Evolutionary conservation across 73 alveolate genomes (phyloP).

Genomic region (Urostyla sp.): DNA sequence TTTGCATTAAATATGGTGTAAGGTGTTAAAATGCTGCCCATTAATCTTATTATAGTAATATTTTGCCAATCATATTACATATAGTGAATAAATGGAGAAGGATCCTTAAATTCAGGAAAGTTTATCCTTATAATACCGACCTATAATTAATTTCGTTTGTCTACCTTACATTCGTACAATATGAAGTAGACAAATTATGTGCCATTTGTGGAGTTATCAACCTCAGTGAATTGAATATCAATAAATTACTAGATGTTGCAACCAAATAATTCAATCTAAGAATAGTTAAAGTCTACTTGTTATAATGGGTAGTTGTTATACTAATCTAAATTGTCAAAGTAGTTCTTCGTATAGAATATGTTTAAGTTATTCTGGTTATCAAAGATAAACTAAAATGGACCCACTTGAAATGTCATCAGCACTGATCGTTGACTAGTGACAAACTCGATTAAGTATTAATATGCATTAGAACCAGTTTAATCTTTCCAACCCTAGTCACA

Average conservation of each 20-base stretch:
- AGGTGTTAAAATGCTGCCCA: too few species aligned
- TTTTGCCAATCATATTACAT: too few species aligned
- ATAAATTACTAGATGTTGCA: constrained; percentile 13
- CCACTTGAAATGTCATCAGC: constrained; percentile 7
- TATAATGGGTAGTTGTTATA: too few species aligned
- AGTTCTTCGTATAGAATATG: too few species aligned
- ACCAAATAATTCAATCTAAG: not conserved
- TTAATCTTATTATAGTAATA: too few species aligned
- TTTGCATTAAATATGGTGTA: too few species aligned
- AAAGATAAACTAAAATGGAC: constrained; percentile 15
- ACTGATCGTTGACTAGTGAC: constrained; percentile 10
- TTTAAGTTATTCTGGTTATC: constrained; percentile 9
- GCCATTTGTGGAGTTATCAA: not conserved
- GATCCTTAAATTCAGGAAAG: too few species aligned
- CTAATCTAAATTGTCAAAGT: too few species aligned
- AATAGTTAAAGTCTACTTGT: too few species aligned
- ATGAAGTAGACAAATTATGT: not conserved
- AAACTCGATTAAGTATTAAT: constrained; percentile 6
- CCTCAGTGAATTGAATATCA: not conserved
- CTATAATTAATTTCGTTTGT: not conserved
- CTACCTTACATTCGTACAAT: constrained; percentile 25
- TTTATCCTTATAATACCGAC: not conserved
- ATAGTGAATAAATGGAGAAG: too few species aligned
- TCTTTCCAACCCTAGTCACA: constrained; percentile 2
- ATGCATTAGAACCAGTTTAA: not conserved